A percentile compares a stretch with the other conserved stretches of the same genome.
Conservation (phyloP, 768 basidiomycete species). For the Russula earlei region DNA sequence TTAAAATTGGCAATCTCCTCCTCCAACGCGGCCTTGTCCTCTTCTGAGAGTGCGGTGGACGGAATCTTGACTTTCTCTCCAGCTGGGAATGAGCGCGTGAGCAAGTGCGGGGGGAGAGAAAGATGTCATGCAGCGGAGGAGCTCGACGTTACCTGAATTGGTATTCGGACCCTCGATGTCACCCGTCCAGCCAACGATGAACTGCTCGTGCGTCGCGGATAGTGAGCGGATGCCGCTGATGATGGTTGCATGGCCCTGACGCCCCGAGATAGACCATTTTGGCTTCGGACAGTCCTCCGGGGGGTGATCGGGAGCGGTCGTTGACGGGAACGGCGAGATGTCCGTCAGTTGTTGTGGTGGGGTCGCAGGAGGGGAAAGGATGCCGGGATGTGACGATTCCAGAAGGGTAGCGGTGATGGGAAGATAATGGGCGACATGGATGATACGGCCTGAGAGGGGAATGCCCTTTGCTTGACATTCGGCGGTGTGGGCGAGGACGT, state of each 20-base stretch:
- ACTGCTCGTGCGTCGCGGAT: conserved; percentile 74
- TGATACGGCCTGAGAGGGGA: conserved; percentile 75
- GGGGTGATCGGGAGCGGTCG: conserved; percentile 10
- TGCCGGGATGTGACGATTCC: conserved; percentile 31
- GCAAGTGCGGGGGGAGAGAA: not conserved
- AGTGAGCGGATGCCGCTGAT: conserved; percentile 86
- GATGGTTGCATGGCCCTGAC: conserved; percentile 93
- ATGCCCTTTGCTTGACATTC: conserved; percentile 62
- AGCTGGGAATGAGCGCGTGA: conserved; percentile 9
- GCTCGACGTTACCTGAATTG: conserved; percentile 11
- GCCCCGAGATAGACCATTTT: conserved; percentile 66
- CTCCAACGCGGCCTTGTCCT: conserved; percentile 60
- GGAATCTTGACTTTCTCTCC: conserved; percentile 34
- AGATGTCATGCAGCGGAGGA: conserved; percentile 14
- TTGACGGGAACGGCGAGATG: conserved; percentile 28
- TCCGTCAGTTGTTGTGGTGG: conserved; percentile 53
- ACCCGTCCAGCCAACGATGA: conserved; percentile 92
- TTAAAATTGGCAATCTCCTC: conserved; percentile 52
- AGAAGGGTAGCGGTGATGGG: conserved; percentile 63
- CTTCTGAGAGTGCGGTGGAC: conserved; percentile 40
- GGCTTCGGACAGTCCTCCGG: conserved; percentile 20
- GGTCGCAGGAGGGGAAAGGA: conserved; percentile 68
- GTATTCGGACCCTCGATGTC: conserved; percentile 51
- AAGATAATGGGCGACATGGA: conserved; percentile 88
- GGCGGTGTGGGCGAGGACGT: conserved; percentile 63